Percentiles rank a stretch among this genome's conserved stretches.
These are phyloP conservation scores for Chamaecrista fasciculata DNA, from an alignment of 306 rosid genomes.

Conservation along the genomic window DNA sequence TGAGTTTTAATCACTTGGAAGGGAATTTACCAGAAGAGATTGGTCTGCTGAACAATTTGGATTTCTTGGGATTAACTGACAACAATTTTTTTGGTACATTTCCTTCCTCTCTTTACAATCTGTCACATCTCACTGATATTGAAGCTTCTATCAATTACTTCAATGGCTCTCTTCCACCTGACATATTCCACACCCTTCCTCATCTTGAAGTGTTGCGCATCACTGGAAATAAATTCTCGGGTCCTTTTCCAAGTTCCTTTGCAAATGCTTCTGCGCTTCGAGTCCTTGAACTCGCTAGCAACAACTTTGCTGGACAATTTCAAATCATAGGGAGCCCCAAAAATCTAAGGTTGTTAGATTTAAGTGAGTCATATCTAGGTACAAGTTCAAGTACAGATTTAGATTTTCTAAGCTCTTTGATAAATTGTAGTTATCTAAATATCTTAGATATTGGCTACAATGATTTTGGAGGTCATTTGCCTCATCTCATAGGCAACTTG, in stretches of 20 bases:
- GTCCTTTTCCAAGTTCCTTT: conserved; percentile 35
- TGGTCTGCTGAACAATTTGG: background rate
- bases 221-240: conserved; percentile 28
- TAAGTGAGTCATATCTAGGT: conserved; percentile 11
- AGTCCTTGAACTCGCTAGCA: rapidly evolving
- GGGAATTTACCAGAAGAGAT: conserved; percentile 38
- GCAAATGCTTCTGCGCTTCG: conserved; percentile 34
- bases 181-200: conserved; percentile 35
- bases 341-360: no score
- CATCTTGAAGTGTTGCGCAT: background rate
- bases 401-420: conserved; percentile 31
- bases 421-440: conserved; percentile 29
- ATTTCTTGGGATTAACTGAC: rapidly evolving
- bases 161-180: conserved; percentile 28
- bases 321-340: conserved; percentile 24
- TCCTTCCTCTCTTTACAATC: conserved; percentile 37
- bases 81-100: conserved; percentile 32
- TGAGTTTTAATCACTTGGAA: background rate
- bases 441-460: background rate
- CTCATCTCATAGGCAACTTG: conserved; percentile 31
- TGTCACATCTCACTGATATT: conserved; percentile 28
- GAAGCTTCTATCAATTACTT: background rate
- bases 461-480: conserved; percentile 44
- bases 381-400: conserved; percentile 26
- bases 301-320: conserved; percentile 34